Base-by-base conservation (phyloP, 805 yeast species). In the Diddensiella transvaalensis region DNA sequence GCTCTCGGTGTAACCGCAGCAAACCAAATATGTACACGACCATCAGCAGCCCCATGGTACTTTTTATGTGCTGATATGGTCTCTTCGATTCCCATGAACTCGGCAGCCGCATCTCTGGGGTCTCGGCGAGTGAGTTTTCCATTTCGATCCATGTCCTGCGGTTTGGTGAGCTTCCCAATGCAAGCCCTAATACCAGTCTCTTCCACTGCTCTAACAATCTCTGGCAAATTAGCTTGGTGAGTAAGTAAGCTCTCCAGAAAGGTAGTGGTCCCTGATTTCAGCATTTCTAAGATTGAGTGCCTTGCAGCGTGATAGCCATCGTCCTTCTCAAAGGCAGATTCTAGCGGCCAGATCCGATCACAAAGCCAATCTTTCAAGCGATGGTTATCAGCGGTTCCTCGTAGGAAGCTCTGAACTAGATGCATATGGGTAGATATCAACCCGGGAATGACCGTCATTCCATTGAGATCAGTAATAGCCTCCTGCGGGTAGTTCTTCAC, bases 211-310 rank as follows among this genome's bases (percentile, higher is more conserved):
- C 42, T 10, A 13, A 47, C 51, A 17, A 40, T 39, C 5, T 42
- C 49, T 4, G 15, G 35, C 15, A 47, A 47, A 18, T 47, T 50
- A 44, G 48, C 48, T 4, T 47, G 51, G 5, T 49, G 48, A 23
- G 55, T 53, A 41, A 49, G 50, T 2, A 51, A 46, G 18, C 53
- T 41, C 22, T 51, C 55, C 3, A 51, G 44, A 38, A 51, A 51
- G 21, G 53, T 49, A 17, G 55, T 51, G 17, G 55, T 51, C 18
- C 55, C 55, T 8, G 53, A 49, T 39, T 49, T 51, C 42, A 51
- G 50, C 55, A 51, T 50, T 41, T 51, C 55, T n/a, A 53, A 46
- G 36, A 51, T 51, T 18, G 55, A 44, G 13, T 49, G 50, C 45
- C 33, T 40, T 2, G 55, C 29, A 18, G 55, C 55, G 2, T 32